Conservation (phyloP, 2,329 filamentous ascomycete genomes). For the Metarhizium humberi region DNA sequence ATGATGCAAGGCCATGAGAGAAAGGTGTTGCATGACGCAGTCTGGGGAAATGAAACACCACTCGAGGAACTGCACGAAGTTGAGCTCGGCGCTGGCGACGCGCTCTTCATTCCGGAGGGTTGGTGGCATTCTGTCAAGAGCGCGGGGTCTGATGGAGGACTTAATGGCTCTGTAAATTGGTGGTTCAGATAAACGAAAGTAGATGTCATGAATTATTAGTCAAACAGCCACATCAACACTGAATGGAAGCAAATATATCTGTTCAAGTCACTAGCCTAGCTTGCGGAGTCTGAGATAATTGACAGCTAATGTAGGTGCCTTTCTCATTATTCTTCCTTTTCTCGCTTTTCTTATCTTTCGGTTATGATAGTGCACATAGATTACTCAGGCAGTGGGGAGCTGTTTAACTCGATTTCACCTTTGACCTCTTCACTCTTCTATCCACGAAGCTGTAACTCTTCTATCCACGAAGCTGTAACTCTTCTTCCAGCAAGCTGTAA, state of each 20-base stretch:
- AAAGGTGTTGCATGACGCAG: constrained; percentile 50
- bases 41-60: constrained; percentile 49
- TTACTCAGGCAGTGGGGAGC: background rate
- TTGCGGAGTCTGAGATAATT: no score
- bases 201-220: background rate
- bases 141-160: constrained; percentile 18
- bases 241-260: background rate
- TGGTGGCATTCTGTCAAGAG: constrained; percentile 40
- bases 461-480: no score
- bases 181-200: constrained; percentile 28
- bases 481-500: no score
- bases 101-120: constrained; percentile 31
- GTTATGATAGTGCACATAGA: background rate
- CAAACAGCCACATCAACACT: background rate
- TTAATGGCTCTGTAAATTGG: constrained; percentile 37
- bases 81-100: constrained; percentile 42
- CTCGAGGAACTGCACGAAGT: constrained; percentile 38
- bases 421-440: no score
- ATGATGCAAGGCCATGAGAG: constrained; percentile 85
- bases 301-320: no score
- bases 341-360: background rate
- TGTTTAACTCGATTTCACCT: background rate
- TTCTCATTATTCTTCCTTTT: no score
- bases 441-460: no score
- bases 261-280: background rate